These are phyloP conservation scores for Ruellia speciosa DNA, from an alignment of 305 asterid species.

Conservation along the genomic window DNA sequence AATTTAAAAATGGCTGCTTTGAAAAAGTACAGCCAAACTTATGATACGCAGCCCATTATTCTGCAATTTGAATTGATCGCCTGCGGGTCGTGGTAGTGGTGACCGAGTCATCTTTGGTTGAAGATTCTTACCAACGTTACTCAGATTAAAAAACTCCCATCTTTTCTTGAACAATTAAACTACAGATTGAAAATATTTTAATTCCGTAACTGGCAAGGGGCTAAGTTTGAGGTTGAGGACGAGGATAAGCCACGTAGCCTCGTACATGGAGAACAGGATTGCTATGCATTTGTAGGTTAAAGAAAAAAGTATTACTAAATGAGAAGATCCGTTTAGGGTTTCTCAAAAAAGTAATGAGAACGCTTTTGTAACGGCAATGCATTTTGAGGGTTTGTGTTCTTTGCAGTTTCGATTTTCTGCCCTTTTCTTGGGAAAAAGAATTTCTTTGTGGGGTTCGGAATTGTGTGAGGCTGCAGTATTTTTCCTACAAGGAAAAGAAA, in stretches of 20 bases:
- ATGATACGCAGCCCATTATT: no score
- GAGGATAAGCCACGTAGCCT: conserved; percentile 53
- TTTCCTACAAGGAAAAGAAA: conserved; percentile 9
- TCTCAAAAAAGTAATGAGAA: conserved; percentile 1
- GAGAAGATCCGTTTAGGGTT: conserved; percentile 27
- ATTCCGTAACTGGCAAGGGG: conserved; percentile 14
- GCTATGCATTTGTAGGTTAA: conserved; percentile 17
- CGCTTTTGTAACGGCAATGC: no score
- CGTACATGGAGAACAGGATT: conserved; percentile 22
- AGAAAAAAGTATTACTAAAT: conserved; percentile 18
- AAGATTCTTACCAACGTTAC: no score
- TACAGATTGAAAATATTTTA: conserved; percentile 8
- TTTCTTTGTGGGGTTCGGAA: conserved; percentile 3
- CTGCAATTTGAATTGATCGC: no score
- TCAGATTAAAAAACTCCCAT: no score
- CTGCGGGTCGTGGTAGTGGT: no score
- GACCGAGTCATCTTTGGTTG: no score
- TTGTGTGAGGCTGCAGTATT: conserved; percentile 41
- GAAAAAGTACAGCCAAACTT: no score
- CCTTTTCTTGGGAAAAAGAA: no score
- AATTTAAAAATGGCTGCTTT: no score
- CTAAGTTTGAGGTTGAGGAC: conserved; percentile 43
- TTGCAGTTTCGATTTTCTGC: conserved; percentile 11
- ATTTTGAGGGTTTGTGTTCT: conserved; percentile 14
- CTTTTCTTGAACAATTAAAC: no score